These are phyloP conservation scores for Chrysochromulina tobinii DNA, from an alignment of 78 protist genomes.

Conservation along the genomic window DNA sequence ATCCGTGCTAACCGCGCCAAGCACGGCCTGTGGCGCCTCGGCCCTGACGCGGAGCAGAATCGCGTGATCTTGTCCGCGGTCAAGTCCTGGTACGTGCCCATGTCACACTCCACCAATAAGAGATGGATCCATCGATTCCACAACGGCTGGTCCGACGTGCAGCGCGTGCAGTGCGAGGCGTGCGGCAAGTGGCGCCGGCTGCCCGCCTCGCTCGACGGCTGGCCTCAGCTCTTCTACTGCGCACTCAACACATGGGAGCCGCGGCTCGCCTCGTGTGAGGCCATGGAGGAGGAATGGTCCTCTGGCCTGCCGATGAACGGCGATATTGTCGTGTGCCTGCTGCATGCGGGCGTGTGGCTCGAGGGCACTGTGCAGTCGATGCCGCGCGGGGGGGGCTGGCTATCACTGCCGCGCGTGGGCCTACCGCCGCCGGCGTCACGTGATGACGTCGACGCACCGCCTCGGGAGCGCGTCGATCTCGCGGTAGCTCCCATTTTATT, in stretches of 20 bases:
- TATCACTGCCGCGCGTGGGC: too few species aligned
- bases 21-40: neutral
- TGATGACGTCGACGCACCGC: too few species aligned
- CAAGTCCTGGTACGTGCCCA: slow-evolving; percentile 5
- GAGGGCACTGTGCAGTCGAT: too few species aligned
- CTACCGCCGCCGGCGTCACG: too few species aligned
- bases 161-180: neutral
- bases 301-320: neutral
- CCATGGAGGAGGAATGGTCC: neutral
- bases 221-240: neutral
- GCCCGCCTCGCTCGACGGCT: neutral
- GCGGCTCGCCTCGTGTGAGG: neutral
- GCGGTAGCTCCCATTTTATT: too few species aligned
- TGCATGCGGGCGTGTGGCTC: too few species aligned
- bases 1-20: neutral
- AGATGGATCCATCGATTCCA: neutral
- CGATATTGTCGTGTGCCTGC: neutral
- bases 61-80: neutral
- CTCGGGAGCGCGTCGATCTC: too few species aligned
- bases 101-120: neutral
- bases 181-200: neutral
- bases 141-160: neutral
- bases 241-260: neutral
- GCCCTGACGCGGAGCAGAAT: neutral
- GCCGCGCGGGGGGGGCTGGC: too few species aligned